These are phyloP conservation scores for Annulohypoxylon stygium DNA, from an alignment of 495 filamentous ascomycete species.

Conservation along the genomic window DNA sequence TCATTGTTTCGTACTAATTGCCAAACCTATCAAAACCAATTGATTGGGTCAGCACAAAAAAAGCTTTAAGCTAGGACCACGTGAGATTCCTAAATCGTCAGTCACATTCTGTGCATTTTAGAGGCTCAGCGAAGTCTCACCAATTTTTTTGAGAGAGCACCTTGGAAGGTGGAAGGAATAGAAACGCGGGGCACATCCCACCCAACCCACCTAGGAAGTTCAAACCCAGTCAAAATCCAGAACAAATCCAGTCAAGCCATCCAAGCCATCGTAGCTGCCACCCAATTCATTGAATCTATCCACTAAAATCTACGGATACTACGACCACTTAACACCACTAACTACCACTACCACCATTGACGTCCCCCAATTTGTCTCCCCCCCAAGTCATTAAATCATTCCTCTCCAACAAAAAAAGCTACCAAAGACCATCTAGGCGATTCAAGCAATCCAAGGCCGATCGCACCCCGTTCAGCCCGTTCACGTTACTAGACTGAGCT, in stretches of 20 bases:
- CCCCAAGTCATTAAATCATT: slow-evolving; percentile 40
- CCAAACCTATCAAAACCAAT: slow-evolving; percentile 19
- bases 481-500: slow-evolving; percentile 31
- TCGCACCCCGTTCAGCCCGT: slow-evolving; percentile 1
- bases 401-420: slow-evolving; percentile 28
- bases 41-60: slow-evolving; percentile 22
- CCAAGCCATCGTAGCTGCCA: neutral
- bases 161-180: neutral
- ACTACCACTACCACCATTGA: slow-evolving; percentile 6
- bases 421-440: neutral
- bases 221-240: neutral
- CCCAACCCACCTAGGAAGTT: neutral
- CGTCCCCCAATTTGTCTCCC: slow-evolving; percentile 11
- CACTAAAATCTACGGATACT: slow-evolving; percentile 21
- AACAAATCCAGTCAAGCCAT: neutral
- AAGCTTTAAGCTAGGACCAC: slow-evolving; percentile 25
- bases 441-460: slow-evolving; percentile 8
- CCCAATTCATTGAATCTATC: slow-evolving; percentile 15
- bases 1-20: slow-evolving; percentile 38
- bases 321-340: neutral
- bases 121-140: slow-evolving; percentile 26
- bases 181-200: slow-evolving; percentile 38
- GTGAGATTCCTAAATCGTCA: slow-evolving; percentile 26
- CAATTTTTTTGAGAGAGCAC: neutral
- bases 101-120: neutral